Base-by-base conservation (phyloP, 495 filamentous ascomycete species). In the Talaromyces borbonicus region DNA sequence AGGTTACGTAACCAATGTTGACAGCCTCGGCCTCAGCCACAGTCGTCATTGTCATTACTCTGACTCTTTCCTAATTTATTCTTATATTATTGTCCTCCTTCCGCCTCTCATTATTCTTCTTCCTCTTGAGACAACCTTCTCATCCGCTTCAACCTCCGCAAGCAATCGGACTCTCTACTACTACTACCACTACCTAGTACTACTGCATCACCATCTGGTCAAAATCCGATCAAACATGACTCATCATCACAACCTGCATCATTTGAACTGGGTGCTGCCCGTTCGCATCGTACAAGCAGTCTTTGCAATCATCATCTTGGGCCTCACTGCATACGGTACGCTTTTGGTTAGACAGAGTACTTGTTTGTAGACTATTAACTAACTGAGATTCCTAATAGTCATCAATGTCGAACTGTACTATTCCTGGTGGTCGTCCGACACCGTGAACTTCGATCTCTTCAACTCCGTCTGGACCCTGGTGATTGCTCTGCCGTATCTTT, bases 381-480 rank as follows among this genome's bases (percentile, higher is more conserved):
- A 43, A 15, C 9, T 16, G n/a, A 15, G 16, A n/a, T 18, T n/a
- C 15, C 19, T 22, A 4, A 25, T 23, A 42, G 47, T 16, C 11
- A 43, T 35, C 35, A 49, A 41, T 29, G 47, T 49, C 68, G 67
- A 61, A 26, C 49, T 68, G 35, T 58, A 52, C 25, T 43, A 51
- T 15, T 60, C 35, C 20, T 69, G 68, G 63, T 56, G 53, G 47
- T 54, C 46, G 40, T 54, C 56, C 26, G 58, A 60, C 43, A 69
- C 61, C 15, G 59, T 84, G 53, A 76, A 79, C 62, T 90, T 85
- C 68, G 75, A 89, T 61, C 66, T 90, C 60, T 88, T 88, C 69
- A 66, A 69, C 56, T 67, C 78, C 46, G 69, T 85, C 49, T 88
- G 83, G 83, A 80, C 85, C 6, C 61, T 86, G 25, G 72, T 69